phyloP scores from a whole-genome alignment of 2,329 filamentous ascomycete genomes.

The Coleophoma eucalyptorum region DNA sequence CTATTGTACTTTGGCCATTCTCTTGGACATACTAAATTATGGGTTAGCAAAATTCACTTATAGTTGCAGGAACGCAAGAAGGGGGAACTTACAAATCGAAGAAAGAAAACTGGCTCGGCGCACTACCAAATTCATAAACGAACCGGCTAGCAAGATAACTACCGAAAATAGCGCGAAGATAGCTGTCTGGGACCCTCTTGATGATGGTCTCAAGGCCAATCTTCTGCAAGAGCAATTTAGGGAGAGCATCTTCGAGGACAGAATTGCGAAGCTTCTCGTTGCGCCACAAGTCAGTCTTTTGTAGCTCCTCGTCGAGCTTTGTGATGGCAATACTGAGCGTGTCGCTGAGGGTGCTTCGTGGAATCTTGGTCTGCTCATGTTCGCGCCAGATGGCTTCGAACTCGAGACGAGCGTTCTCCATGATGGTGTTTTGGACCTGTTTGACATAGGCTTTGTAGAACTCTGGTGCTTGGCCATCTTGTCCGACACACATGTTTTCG shows the following conservation, averaged over 20 bases:
- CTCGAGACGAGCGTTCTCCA: conserved; percentile 86
- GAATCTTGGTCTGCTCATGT: conserved; percentile 73
- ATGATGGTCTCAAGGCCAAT: conserved; percentile 89
- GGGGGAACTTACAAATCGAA: conserved; percentile 81
- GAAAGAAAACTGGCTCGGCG: conserved; percentile 94
- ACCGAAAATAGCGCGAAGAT: conserved; percentile 92
- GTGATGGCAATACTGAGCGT: conserved; percentile 90
- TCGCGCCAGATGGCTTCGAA: conserved; percentile 99
- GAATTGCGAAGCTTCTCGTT: conserved; percentile 73
- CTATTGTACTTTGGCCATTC: conserved; percentile 46
- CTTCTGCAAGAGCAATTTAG: conserved; percentile 78
- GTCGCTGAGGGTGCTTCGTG: conserved; percentile 86
- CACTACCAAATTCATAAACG: conserved; percentile 91
- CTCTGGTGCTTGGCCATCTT: conserved; percentile 70
- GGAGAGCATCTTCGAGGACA: conserved; percentile 81
- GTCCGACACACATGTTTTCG: conserved; percentile 88
- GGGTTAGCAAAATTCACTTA: conserved; percentile 13
- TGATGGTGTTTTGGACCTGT: conserved; percentile 85
- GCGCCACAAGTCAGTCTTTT: conserved; percentile 88
- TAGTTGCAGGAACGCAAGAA: conserved; percentile 2
- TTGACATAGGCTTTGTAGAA: conserved; percentile 95
- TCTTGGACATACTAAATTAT: conserved; percentile 56
- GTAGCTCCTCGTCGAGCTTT: conserved; percentile 92
- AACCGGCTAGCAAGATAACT: conserved; percentile 94
- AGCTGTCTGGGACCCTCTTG: conserved; percentile 82